Conservation (phyloP, 345 rosid genomes). For the Anacardium occidentale region DNA sequence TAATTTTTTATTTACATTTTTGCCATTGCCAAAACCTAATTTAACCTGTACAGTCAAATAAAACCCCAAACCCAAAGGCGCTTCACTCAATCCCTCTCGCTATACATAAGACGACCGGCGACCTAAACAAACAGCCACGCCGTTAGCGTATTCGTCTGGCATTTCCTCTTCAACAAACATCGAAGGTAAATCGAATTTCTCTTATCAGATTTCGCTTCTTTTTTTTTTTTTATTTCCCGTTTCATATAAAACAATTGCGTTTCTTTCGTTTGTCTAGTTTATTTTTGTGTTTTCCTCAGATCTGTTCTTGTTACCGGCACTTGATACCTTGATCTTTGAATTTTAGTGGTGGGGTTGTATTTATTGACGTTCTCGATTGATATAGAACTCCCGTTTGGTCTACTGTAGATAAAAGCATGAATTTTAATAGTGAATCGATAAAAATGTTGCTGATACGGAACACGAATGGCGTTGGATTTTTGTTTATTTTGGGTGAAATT, state of each 20-base stretch:
- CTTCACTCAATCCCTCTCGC: background rate
- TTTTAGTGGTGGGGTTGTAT: background rate
- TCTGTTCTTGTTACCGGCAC: constrained; percentile 4
- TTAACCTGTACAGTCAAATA: background rate
- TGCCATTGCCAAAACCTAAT: background rate
- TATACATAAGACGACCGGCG: background rate
- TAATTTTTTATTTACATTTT: background rate
- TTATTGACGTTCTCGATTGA: background rate
- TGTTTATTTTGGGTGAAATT: background rate
- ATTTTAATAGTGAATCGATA: background rate
- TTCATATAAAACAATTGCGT: background rate
- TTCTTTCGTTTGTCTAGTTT: background rate
- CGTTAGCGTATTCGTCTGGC: background rate
- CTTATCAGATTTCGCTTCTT: constrained; percentile 4
- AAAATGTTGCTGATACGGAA: background rate
- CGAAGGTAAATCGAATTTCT: constrained; percentile 6
- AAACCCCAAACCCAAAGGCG: background rate
- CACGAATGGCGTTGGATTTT: background rate
- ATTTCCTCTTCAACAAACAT: background rate
- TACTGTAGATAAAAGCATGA: background rate
- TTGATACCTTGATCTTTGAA: constrained; percentile 8
- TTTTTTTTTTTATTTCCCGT: background rate
- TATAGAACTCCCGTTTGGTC: background rate
- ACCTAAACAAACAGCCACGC: background rate
- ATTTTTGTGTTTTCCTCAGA: constrained; percentile 1